phyloP scores from a whole-genome alignment of 345 rosid genomes.

The Citrus glauca region DNA sequence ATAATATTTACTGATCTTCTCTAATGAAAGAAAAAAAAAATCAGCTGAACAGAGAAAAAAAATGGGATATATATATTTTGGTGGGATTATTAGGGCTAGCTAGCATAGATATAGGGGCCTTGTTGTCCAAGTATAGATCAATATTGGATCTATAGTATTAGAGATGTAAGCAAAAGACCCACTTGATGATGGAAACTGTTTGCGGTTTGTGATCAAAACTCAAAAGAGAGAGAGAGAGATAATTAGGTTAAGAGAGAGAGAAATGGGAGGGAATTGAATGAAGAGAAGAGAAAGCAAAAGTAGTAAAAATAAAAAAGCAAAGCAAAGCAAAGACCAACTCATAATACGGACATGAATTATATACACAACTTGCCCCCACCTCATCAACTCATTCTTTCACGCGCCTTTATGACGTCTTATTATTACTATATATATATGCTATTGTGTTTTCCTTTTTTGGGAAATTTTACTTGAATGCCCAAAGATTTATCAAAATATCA shows the following conservation, averaged over 20 bases:
- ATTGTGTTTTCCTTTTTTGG: neutral
- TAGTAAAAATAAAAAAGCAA: conserved; percentile 3
- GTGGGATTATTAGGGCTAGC: neutral
- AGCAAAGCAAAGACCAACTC: conserved; percentile 16
- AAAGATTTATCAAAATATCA: neutral
- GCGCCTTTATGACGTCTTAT: conserved; percentile 7
- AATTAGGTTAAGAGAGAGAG: conserved; percentile 7
- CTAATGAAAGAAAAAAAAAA: neutral
- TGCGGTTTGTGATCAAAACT: neutral
- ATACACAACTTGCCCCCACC: conserved; percentile 27
- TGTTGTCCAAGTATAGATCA: neutral
- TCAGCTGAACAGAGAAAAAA: neutral
- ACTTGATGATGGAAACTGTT: neutral
- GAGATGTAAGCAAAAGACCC: neutral
- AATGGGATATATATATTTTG: neutral
- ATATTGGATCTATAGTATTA: neutral
- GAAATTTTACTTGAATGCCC: neutral
- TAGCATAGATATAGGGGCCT: neutral
- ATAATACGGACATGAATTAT: conserved; percentile 48
- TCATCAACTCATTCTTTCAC: conserved; percentile 12
- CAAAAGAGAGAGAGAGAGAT: neutral
- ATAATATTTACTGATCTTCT: neutral
- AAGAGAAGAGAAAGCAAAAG: conserved; percentile 46
- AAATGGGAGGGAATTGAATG: conserved; percentile 23
- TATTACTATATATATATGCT: neutral